Evolutionary conservation across 2,329 filamentous ascomycete species (phyloP).

Genomic region (Cryphonectria radicalis): DNA sequence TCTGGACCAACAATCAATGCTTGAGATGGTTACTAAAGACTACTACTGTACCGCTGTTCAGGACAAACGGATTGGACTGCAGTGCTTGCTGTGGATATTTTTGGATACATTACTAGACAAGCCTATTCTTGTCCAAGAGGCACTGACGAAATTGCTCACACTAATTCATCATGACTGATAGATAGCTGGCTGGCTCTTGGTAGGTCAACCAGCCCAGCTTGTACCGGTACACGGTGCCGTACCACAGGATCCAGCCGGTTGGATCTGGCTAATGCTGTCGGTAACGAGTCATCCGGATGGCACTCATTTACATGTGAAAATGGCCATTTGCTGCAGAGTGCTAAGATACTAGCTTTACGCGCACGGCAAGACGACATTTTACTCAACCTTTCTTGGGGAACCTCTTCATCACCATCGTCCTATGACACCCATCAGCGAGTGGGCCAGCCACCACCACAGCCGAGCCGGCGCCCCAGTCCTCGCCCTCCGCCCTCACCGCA

Average conservation of each 20-base stretch:
- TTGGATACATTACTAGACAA: neutral
- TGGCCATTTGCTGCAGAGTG: neutral
- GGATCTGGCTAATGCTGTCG: neutral
- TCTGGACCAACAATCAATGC: neutral
- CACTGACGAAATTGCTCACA: neutral
- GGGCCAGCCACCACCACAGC: conserved; percentile 33
- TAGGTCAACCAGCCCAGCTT: neutral
- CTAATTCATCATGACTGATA: neutral
- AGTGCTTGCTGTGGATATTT: neutral
- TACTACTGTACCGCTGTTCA: too few relatives aligned
- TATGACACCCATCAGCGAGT: conserved; percentile 31
- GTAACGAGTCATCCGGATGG: neutral
- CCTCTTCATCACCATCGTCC: conserved; percentile 37
- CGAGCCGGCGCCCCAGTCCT: conserved; percentile 36
- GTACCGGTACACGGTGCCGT: neutral
- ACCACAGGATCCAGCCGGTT: neutral
- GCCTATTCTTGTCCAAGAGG: neutral
- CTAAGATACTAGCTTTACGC: neutral
- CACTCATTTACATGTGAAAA: neutral
- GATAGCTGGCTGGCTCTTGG: neutral
- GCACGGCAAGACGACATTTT: neutral
- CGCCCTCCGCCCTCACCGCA: conserved; percentile 24
- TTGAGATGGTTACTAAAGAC: neutral
- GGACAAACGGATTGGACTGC: too few relatives aligned
- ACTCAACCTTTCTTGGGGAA: conserved; percentile 12